phyloP scores from a whole-genome alignment of 148 eudicot genomes.

The Persicaria tinctoria region DNA sequence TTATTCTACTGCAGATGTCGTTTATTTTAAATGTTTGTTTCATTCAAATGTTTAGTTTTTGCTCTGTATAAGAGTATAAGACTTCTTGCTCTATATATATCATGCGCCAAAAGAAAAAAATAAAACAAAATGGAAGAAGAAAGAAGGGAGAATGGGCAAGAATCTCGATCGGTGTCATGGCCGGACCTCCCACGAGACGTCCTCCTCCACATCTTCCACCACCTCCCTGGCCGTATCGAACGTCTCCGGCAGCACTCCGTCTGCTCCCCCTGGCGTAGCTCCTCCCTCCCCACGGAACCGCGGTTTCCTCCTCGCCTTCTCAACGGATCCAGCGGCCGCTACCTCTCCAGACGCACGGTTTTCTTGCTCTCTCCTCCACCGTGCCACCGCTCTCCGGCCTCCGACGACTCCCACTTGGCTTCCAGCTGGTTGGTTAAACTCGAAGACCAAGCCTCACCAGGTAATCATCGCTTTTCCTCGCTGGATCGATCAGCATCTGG shows the following conservation, averaged over 20 bases:
- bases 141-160: neutral
- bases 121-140: neutral
- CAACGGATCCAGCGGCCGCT: neutral
- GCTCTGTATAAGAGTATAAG: no score
- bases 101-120: neutral
- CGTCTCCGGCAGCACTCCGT: neutral
- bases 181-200: neutral
- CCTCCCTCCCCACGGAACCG: neutral
- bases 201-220: neutral
- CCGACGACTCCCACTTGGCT: neutral
- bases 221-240: neutral
- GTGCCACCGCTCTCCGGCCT: neutral
- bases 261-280: neutral
- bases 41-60: no score
- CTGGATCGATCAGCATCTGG: no score
- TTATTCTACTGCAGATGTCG: no score
- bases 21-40: no score
- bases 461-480: neutral
- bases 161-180: neutral
- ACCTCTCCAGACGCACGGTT: constrained; percentile 1
- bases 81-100: no score
- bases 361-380: neutral
- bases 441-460: neutral
- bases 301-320: neutral
- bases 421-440: neutral